These are phyloP conservation scores for Tricholoma flavovirens DNA, from an alignment of 768 basidiomycete species.

Conservation along the genomic window DNA sequence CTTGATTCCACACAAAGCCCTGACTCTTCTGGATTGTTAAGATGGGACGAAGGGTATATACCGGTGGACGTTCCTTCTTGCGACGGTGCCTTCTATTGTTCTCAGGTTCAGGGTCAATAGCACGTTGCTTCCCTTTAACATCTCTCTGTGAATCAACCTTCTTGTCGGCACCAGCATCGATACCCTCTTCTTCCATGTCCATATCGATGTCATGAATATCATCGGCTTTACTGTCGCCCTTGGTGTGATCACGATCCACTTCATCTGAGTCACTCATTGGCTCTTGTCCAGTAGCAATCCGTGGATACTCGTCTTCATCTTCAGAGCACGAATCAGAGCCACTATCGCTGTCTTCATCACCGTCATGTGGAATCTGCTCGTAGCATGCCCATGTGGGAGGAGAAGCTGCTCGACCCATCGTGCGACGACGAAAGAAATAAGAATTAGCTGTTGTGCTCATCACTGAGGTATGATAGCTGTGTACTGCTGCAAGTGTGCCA, in stretches of 20 bases:
- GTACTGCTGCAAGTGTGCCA: neutral
- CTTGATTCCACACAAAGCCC: constrained; percentile 91
- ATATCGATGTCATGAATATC: constrained; percentile 48
- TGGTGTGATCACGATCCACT: constrained; percentile 28
- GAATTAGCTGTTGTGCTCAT: constrained; percentile 38
- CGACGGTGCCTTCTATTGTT: constrained; percentile 39
- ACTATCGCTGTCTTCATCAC: constrained; percentile 56
- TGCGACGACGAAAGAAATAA: constrained; percentile 61
- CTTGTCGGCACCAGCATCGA: constrained; percentile 29
- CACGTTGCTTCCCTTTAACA: constrained; percentile 77
- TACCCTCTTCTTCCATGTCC: constrained; percentile 41
- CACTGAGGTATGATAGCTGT: constrained; percentile 3
- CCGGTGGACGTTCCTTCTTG: constrained; percentile 50
- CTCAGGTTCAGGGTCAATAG: constrained; percentile 61
- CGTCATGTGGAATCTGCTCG: constrained; percentile 77
- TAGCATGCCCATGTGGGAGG: constrained; percentile 89
- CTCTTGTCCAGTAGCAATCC: constrained; percentile 14
- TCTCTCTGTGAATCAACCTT: constrained; percentile 48
- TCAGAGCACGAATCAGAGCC: constrained; percentile 66
- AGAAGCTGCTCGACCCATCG: constrained; percentile 74
- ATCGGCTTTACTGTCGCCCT: constrained; percentile 24
- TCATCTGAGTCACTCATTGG: constrained; percentile 27
- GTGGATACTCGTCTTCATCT: constrained; percentile 62
- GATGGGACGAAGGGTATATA: constrained; percentile 70
- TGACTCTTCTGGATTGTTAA: constrained; percentile 83